These are phyloP conservation scores for Pseudocohnilembus persalinus DNA, from an alignment of 169 alveolate genomes.

Conservation along the genomic window DNA sequence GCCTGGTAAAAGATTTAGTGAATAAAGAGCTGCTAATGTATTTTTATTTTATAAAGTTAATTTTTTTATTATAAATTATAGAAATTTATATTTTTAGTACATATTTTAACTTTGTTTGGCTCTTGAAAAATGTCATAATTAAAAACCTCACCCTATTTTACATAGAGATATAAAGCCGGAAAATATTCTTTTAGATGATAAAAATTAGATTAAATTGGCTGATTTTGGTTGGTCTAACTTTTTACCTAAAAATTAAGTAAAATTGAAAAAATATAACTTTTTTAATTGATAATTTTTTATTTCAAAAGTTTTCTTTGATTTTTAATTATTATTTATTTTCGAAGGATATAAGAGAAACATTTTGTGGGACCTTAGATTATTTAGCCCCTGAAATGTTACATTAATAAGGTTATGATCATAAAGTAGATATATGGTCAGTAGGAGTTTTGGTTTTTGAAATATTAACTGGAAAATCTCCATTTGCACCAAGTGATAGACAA, in stretches of 20 bases:
- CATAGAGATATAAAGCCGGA: constrained; percentile 93
- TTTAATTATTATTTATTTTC: not conserved
- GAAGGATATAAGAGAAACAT: constrained; percentile 70
- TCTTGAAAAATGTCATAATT: constrained; percentile 27
- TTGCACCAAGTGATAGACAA: constrained; percentile 64
- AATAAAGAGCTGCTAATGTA: constrained; percentile 41
- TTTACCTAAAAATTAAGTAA: constrained; percentile 13
- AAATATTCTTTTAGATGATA: constrained; percentile 82
- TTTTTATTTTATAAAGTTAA: not conserved
- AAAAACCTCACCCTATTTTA: constrained; percentile 49
- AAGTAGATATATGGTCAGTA: constrained; percentile 89
- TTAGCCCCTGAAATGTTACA: constrained; percentile 92
- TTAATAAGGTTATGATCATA: constrained; percentile 82
- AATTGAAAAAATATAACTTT: no score
- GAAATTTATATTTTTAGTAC: not conserved
- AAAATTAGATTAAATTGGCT: constrained; percentile 78
- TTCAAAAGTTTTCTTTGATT: not conserved
- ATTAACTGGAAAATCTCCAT: constrained; percentile 90
- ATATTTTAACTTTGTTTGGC: constrained; percentile 23
- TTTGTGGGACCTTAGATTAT: constrained; percentile 92
- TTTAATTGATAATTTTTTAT: no score
- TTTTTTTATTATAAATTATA: not conserved
- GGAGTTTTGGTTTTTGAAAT: constrained; percentile 91
- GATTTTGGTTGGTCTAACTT: constrained; percentile 92
- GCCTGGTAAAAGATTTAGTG: constrained; percentile 40